Evolutionary conservation across 1,284 basidiomycete species (phyloP).

Genomic region (Rhodofomes roseus): DNA sequence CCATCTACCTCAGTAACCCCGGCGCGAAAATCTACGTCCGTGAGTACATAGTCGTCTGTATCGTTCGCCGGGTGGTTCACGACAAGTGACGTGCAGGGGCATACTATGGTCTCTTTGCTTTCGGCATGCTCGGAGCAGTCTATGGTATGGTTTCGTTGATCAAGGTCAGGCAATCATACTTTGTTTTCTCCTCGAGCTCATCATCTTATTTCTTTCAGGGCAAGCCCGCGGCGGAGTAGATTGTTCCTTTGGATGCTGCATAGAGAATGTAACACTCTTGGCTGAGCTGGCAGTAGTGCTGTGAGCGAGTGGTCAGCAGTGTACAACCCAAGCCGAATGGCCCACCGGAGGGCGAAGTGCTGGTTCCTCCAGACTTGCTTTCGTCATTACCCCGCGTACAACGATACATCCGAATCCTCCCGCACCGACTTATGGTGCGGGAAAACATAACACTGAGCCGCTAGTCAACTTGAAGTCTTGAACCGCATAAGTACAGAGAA

Average conservation of each 20-base stretch:
- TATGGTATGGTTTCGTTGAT: conserved; percentile 49
- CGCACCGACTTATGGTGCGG: too few species aligned
- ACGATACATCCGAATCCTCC: too few species aligned
- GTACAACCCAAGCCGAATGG: not conserved
- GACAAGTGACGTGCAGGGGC: too few species aligned
- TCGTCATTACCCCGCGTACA: not conserved
- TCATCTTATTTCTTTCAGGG: conserved; percentile 16
- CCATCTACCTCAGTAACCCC: conserved; percentile 45
- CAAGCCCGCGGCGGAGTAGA: conserved; percentile 24
- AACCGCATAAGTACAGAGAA: too few species aligned
- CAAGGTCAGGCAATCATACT: conserved; percentile 36
- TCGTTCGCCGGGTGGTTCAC: not conserved
- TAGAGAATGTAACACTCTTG: conserved; percentile 14
- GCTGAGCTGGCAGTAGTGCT: not conserved
- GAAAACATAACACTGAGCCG: too few species aligned
- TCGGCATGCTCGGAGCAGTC: conserved; percentile 48
- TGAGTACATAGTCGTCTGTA: conserved; percentile 23
- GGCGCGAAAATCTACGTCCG: conserved; percentile 46
- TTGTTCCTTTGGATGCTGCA: conserved; percentile 7
- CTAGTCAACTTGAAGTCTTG: too few species aligned
- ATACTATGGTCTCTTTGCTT: conserved; percentile 50
- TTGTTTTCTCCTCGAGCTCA: not conserved
- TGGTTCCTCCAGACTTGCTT: not conserved
- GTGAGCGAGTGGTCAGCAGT: not conserved
- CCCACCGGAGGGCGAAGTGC: not conserved